These are phyloP conservation scores for Heterobasidion occidentale DNA, from an alignment of 1,284 basidiomycete genomes.

Conservation along the genomic window DNA sequence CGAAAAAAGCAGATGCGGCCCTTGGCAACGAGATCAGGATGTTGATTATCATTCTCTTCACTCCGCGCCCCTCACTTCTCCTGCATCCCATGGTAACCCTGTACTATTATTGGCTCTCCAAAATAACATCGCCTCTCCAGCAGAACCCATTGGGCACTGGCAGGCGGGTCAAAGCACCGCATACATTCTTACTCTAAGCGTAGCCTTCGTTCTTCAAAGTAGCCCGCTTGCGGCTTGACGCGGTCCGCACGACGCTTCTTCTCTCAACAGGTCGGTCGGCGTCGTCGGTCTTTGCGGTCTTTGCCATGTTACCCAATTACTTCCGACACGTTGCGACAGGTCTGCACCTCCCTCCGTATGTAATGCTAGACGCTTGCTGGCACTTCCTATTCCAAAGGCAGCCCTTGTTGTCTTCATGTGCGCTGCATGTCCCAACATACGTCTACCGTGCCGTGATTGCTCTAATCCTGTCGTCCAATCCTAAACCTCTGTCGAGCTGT, in stretches of 20 bases:
- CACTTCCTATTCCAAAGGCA: neutral
- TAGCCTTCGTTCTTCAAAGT: too few relatives aligned
- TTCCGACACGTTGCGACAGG: neutral
- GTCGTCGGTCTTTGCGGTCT: neutral
- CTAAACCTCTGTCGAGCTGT: too few relatives aligned
- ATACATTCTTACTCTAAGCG: too few relatives aligned
- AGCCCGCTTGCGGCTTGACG: too few relatives aligned
- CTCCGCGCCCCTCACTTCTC: neutral
- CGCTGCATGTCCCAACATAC: neutral
- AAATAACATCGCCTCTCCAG: neutral
- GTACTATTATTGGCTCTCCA: neutral
- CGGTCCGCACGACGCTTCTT: too few relatives aligned
- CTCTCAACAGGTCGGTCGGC: neutral
- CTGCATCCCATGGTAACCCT: neutral
- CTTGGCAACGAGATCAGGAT: constrained; percentile 18
- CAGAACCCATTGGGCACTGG: too few relatives aligned
- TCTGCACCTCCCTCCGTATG: neutral
- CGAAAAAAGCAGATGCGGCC: constrained; percentile 6
- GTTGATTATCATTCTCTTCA: neutral
- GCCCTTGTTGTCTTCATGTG: neutral
- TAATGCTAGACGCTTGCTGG: too few relatives aligned
- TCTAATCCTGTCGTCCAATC: too few relatives aligned
- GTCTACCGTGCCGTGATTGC: neutral
- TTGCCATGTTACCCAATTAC: neutral
- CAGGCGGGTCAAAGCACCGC: too few relatives aligned